These are phyloP conservation scores for Apiotrichum montevideense DNA, from an alignment of 1,284 basidiomycete genomes.

Conservation along the genomic window DNA sequence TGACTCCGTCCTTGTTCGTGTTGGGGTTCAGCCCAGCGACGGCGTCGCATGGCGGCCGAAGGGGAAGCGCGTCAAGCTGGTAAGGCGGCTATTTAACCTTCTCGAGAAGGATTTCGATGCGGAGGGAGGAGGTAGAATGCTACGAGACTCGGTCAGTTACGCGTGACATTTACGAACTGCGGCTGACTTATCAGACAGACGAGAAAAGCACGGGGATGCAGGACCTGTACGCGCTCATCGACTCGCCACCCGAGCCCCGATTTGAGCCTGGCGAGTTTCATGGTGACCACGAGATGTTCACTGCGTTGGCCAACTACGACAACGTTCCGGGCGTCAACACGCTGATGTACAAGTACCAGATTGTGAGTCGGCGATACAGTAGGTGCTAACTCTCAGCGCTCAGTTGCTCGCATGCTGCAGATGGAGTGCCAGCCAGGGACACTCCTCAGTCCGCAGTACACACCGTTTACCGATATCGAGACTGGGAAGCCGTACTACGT, in stretches of 20 bases:
- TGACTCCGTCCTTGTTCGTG: not conserved
- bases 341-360: conserved; percentile 35
- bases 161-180: not conserved
- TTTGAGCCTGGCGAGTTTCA: conserved; percentile 11
- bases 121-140: not conserved
- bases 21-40: not conserved
- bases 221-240: conserved; percentile 29
- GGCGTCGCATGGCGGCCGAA: not conserved
- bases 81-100: not conserved
- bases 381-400: conserved; percentile 26
- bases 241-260: conserved; percentile 22
- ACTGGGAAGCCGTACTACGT: conserved; percentile 24
- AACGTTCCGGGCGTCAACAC: conserved; percentile 31
- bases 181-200: not conserved
- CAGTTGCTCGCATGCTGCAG: conserved; percentile 31
- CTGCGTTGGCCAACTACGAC: conserved; percentile 19
- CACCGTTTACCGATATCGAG: conserved; percentile 24
- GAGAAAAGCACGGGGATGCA: conserved; percentile 19
- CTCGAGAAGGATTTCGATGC: conserved; percentile 5
- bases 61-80: not conserved
- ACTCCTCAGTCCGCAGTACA: conserved; percentile 32
- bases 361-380: conserved; percentile 21
- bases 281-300: conserved; percentile 24
- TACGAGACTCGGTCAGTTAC: conserved; percentile 1
- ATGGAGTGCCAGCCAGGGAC: conserved; percentile 34